phyloP scores from a whole-genome alignment of 768 basidiomycete genomes.

The Auriscalpium vulgare region DNA sequence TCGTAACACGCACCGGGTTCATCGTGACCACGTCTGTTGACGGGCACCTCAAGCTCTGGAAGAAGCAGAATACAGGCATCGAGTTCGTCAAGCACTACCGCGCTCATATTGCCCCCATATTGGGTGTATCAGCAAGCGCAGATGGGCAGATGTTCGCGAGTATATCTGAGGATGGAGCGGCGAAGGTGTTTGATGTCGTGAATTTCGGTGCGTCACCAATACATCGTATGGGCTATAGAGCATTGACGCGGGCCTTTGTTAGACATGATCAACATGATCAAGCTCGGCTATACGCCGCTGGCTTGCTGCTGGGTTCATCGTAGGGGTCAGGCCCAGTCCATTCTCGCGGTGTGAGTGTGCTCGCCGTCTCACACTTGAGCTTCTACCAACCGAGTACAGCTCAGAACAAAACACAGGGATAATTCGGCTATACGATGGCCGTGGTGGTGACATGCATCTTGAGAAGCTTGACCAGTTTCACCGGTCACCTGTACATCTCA shows the following conservation, averaged over 20 bases:
- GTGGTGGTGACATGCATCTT: slow-evolving; percentile 75
- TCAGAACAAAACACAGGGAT: slow-evolving; percentile 69
- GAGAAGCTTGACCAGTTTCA: slow-evolving; percentile 74
- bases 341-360: slow-evolving; percentile 76
- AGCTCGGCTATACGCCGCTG: slow-evolving; percentile 77
- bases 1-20: slow-evolving; percentile 92
- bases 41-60: slow-evolving; percentile 97
- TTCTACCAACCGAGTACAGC: slow-evolving; percentile 32
- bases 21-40: slow-evolving; percentile 91
- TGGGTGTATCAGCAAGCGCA: slow-evolving; percentile 76
- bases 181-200: slow-evolving; percentile 94
- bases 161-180: slow-evolving; percentile 83
- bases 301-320: slow-evolving; percentile 94
- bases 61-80: slow-evolving; percentile 91
- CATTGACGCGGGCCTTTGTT: background rate
- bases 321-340: slow-evolving; percentile 76
- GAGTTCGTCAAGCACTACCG: slow-evolving; percentile 99
- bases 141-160: slow-evolving; percentile 92
- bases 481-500: slow-evolving; percentile 82
- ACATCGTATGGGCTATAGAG: background rate
- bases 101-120: slow-evolving; percentile 76
- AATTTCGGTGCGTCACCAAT: slow-evolving; percentile 73
- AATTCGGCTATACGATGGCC: slow-evolving; percentile 88
- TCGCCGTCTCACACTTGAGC: background rate
- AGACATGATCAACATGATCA: slow-evolving; percentile 99